Conservation (phyloP, 768 basidiomycete genomes). For the Lentinula aciculospora region DNA sequence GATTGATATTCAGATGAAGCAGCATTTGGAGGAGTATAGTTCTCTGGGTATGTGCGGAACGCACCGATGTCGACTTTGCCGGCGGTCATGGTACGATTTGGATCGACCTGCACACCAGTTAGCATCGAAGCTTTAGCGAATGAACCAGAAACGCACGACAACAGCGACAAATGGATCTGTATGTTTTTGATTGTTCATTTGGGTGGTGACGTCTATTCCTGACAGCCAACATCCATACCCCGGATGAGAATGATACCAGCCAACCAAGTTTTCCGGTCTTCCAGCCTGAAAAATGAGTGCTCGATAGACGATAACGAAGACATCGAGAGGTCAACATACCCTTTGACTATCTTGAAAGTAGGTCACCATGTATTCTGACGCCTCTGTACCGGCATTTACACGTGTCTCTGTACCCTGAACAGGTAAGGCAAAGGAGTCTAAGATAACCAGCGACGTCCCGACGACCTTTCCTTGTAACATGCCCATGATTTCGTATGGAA, state of each 20-base stretch:
- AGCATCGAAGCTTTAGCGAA: background rate
- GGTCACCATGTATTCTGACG: slow-evolving; percentile 98
- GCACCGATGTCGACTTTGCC: slow-evolving; percentile 99
- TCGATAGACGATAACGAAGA: background rate
- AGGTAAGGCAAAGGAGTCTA: slow-evolving; percentile 96
- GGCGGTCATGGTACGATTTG: slow-evolving; percentile 96
- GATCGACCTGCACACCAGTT: slow-evolving; percentile 67
- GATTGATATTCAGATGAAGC: slow-evolving; percentile 87
- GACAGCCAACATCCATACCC: slow-evolving; percentile 99
- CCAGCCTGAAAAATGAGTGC: slow-evolving; percentile 53
- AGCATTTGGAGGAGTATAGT: slow-evolving; percentile 76
- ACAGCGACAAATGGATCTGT: slow-evolving; percentile 97
- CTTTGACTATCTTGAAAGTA: slow-evolving; percentile 79
- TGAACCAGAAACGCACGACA: slow-evolving; percentile 53
- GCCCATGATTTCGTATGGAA: slow-evolving; percentile 98
- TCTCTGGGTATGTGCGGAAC: slow-evolving; percentile 95
- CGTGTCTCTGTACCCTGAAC: slow-evolving; percentile 98
- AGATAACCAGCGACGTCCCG: slow-evolving; percentile 71
- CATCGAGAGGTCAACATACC: slow-evolving; percentile 32
- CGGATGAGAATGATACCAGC: slow-evolving; percentile 99
- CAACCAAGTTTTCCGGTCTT: slow-evolving; percentile 80
- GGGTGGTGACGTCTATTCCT: slow-evolving; percentile 97
- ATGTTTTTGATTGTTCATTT: slow-evolving; percentile 90
- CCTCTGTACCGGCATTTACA: slow-evolving; percentile 93
- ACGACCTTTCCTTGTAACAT: slow-evolving; percentile 97